Evolutionary conservation across 2,329 filamentous ascomycete genomes (phyloP), one percentile per base, ranked within the genome.

Genomic region (Colletotrichum endophyticum): DNA sequence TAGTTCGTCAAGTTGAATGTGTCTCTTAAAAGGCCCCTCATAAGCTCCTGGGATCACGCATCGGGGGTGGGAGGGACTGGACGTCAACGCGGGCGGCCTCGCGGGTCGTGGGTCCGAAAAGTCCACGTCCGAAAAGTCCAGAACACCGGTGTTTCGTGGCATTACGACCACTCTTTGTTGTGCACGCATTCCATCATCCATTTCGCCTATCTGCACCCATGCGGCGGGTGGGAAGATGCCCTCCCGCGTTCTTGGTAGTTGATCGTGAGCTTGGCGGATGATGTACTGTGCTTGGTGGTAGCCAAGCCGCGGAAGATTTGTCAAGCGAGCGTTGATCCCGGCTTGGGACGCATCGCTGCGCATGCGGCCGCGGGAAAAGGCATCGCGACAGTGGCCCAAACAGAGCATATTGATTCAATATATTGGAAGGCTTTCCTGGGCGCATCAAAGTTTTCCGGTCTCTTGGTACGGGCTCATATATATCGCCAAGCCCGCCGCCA

Each of bases 191-290:
- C 39, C 39, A 49, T 49, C 36, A 6, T 12, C 19, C 19, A 49
- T 49, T 53, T 53, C 44, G n/a, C 44, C 44, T 53, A 53, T 53
- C 28, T 27, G 64, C 32, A 64, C 28, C 73, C 70, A 63, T 66
- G 73, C 57, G 34, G 16, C 25, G n/a, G n/a, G n/a, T 53, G 44
- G 44, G n/a, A 53, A 53, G 44, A 53, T 22, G 44, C 4, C 6
- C 44, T 59, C 59, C 32, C 44, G 57, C 63, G 34, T 57, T 53
- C 70, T 76, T 69, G 70, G 64, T 76, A 49, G 70, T 57, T 64
- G 70, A 76, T 76, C 73, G 70, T 73, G 57, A 73, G 56, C 73
- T 76, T 76, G 73, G 73, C 73, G 32, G 44, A 22, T 44, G 22
- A 34, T 27, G 36, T 22, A 53, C 44, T 49, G 44, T 3, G 1